phyloP scores from a whole-genome alignment of 768 basidiomycete genomes.

The Boletus subcaerulescens region DNA sequence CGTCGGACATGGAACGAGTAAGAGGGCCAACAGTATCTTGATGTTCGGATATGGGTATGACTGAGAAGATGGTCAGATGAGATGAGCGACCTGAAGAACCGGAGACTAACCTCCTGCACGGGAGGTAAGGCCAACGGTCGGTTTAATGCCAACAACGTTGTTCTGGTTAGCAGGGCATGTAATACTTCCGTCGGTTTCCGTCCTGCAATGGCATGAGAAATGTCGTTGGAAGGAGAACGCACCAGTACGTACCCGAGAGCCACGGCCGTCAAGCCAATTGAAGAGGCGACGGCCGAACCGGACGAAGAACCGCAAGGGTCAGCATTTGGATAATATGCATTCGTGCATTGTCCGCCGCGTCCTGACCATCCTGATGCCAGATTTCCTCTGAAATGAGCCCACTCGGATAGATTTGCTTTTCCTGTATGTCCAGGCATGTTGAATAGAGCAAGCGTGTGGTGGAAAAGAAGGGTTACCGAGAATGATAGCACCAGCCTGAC shows the following conservation, averaged over 20 bases:
- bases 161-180: constrained; percentile 50
- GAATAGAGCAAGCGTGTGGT: neutral
- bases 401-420: constrained; percentile 41
- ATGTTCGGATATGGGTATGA: constrained; percentile 54
- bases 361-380: constrained; percentile 57
- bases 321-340: constrained; percentile 48
- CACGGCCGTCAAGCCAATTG: constrained; percentile 43
- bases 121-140: constrained; percentile 58
- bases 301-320: constrained; percentile 60
- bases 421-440: constrained; percentile 27
- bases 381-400: constrained; percentile 40
- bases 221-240: too few species aligned
- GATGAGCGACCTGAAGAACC: neutral
- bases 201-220: constrained; percentile 12
- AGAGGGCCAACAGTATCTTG: constrained; percentile 63
- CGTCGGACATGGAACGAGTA: constrained; percentile 50
- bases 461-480: constrained; percentile 20
- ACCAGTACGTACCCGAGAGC: constrained; percentile 33
- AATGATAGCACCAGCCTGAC: constrained; percentile 35
- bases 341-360: constrained; percentile 48
- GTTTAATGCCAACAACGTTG: constrained; percentile 58
- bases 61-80: constrained; percentile 26
- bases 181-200: constrained; percentile 56
- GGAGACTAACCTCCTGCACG: constrained; percentile 48
- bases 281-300: too few species aligned